Evolutionary conservation across 495 filamentous ascomycete genomes (phyloP), one percentile per base, ranked within the genome.

Genomic region (Geopyxis carbonaria): DNA sequence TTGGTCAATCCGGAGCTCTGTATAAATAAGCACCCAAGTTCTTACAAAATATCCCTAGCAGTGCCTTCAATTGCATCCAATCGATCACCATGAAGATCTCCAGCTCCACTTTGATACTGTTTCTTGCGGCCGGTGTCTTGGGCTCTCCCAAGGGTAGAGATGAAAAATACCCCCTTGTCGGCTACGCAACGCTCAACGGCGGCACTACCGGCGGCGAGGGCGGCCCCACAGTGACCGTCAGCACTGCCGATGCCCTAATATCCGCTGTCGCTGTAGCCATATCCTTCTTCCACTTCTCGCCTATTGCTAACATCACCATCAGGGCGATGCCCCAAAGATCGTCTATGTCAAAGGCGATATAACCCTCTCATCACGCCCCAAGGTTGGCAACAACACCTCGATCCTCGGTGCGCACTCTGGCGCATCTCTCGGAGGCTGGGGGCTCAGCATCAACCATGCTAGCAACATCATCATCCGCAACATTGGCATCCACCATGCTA

Each of bases 201-300:
- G 31, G 55, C 0, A 62, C 60, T 0, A 62, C 56, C n/a, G 54
- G 60, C 7, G 60, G 60, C 16, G 31, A 40, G 16, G 59, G 50
- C 4, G 60, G 60, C 3, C 29, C 45, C 6, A 46, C 38, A 6
- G 46, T 45, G 16, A 50, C 46, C 2, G 59, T 61, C 5, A 40
- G 46, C 4, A 51, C 31, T 29, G 30, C 45, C 2, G 38, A 42
- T 10, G 51, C 33, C 5, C 41, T 62, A 4, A 37, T 43, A 5
- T 40, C 53, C 6, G 59, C 55, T 14, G 48, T 60, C 14, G 36
- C 34, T 15, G 47, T 49, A 37, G 11, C n/a, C 4, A 9, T 19
- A 8, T 13, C 8, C 20, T 34, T 19, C 10, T 16, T 32, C 6
- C 14, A 16, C 19, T 8, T 3, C 3, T 20, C 22, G n/a, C n/a